Conservation (phyloP, 257 asterid genomes). For the Plantago elongata region DNA sequence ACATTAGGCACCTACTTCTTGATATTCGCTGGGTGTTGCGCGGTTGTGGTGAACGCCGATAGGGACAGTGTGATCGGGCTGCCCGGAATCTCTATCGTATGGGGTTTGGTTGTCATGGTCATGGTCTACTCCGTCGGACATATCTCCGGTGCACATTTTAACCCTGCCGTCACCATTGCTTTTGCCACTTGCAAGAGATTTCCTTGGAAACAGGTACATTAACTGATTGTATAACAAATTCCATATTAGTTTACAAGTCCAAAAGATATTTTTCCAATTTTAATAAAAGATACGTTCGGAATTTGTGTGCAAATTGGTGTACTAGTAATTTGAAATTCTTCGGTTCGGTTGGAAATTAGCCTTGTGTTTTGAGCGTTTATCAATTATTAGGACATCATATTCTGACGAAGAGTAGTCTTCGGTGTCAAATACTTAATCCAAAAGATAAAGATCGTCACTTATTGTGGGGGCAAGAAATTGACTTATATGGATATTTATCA, state of each 20-base stretch:
- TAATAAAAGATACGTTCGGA: background rate
- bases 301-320: background rate
- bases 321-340: too few relatives aligned
- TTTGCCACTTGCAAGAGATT: constrained; percentile 76
- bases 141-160: constrained; percentile 89
- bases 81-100: constrained; percentile 69
- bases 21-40: constrained; percentile 72
- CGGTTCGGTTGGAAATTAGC: too few relatives aligned
- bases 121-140: constrained; percentile 84
- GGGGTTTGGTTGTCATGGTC: constrained; percentile 87
- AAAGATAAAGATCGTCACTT: background rate
- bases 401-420: constrained; percentile 5
- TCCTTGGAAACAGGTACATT: constrained; percentile 70
- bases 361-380: too few relatives aligned
- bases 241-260: background rate
- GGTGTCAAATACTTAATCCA: background rate
- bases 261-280: background rate
- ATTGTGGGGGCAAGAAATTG: background rate
- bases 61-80: constrained; percentile 46
- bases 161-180: constrained; percentile 85
- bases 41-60: constrained; percentile 68
- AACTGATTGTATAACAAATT: too few relatives aligned
- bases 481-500: too few relatives aligned
- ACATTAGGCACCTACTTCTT: constrained; percentile 64
- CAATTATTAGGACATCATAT: too few relatives aligned